Evolutionary conservation across 768 basidiomycete species (phyloP), one percentile per base, ranked within the genome.

Genomic region (Lactarius akahatsu): DNA sequence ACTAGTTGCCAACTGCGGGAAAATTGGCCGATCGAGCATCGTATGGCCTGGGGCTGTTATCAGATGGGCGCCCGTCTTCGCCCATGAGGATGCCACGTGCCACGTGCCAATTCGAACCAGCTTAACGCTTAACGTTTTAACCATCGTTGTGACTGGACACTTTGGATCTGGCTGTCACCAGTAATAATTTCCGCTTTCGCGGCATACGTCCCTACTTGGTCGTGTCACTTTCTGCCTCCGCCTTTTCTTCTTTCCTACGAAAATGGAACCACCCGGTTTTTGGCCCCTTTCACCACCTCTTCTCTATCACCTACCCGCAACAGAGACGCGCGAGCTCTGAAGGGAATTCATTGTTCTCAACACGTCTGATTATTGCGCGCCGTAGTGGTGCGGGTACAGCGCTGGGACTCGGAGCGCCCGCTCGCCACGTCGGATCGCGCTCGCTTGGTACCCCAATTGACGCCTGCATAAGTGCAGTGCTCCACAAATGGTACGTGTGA

Each of bases 11-110:
- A 26, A 54, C 45, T 15, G 15, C 34, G 18, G 52, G 34, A 28
- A 40, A 55, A 45, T 23, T 3, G 6, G 43, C 57, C 30, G 65
- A 62, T 66, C 50, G 38, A n/a, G 30, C 26, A 58, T 61, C 59
- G 34, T 36, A 30, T 34, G 32, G 15, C 30, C 30, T 16, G 18
- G 5, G 23, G 20, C 10, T 18, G 38, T 41, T 62, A 66, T 62
- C 65, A 40, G 65, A 66, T 66, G 57, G 16, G 38, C 65, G 65
- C 65, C 56, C 34, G 23, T 28, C 2, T 16, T 5, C n/a, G 16
- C 50, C 28, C 66, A 57, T 66, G 60, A 66, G 11, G 41, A 38
- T 4, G 26, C 45, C 65, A 66, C 61, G 65, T 66, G 65, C 65
- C 15, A 45, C 59, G 45, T 30, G 18, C 41, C 4, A 45, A 45